Evolutionary conservation across 2,329 filamentous ascomycete species (phyloP), one percentile per base, ranked within the genome.

Genomic region (Zymoseptoria brevis): DNA sequence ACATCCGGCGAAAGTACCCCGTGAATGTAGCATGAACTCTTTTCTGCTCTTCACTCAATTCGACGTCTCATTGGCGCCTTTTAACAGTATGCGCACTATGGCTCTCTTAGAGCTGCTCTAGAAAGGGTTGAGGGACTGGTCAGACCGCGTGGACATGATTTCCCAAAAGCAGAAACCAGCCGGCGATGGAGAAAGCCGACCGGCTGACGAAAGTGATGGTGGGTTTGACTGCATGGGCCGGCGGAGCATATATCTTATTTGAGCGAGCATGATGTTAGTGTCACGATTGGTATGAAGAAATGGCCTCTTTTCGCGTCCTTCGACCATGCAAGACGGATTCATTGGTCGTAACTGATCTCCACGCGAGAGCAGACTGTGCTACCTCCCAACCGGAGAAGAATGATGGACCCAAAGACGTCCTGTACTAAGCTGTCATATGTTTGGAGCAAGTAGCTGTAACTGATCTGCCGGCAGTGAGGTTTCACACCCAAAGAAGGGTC

Each of bases 1-100:
- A 60, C 35, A 29, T 26, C 51, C n/a, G 51, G 51, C 22, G 51
- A 53, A 29, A 53, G 22, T 53, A 26, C 51, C 51, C 51, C 51
- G 30, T 53, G 61, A 16, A 55, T 55, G 6, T 55, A 62, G 21
- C 52, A 51, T 7, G 4, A 8, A 9, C 50, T 29, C 19, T 21
- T 53, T 8, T 22, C 16, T 13, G 35, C 35, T 13, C 9, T 41
- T 13, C 35, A 45, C 35, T 45, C 35, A 45, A 16, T n/a, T 45
- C 11, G 35, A 11, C 35, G 35, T 13, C 16, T 16, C 5, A 6
- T 45, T n/a, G 35, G 5, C 35, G 35, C 35, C 35, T n/a, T 41
- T 45, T 16, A 11, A 45, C 13, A 45, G 16, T 16, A 45, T n/a
- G 16, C 13, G 16, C 9, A 16, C 35, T 13, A n/a, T 45, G 13